Evolutionary conservation across 192 early-diverging fungal genomes (phyloP), one percentile per base, ranked within the genome.

Genomic region (Coemansia asiatica): DNA sequence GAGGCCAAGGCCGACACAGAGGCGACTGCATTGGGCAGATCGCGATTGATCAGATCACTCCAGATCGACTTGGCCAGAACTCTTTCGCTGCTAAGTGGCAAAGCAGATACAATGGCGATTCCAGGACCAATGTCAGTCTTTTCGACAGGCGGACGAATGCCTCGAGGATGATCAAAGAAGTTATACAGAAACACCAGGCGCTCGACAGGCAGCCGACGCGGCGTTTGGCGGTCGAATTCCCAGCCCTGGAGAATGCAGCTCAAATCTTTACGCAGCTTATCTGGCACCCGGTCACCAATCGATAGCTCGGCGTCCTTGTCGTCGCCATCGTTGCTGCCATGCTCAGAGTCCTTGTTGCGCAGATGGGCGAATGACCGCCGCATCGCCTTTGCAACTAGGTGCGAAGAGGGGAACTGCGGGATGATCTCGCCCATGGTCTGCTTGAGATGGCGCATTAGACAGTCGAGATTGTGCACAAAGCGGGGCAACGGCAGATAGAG

Each of bases 401-500:
- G 56, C 10, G 79, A 68, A 2, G 63, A 15, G 15, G 79, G 70
- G 57, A 81, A 81, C 12, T 64, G 73, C 38, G 64, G 61, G 13
- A 81, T 62, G 15, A 73, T 68, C 2, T 69, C 69, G n/a, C 79
- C 68, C 25, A 81, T 58, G 10, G 71, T 74, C 61, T 81, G 79
- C 22, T 63, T 64, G 57, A 81, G 61, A 44, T 81, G 69, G n/a
- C 59, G 59, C 50, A 81, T 21, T 54, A 81, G 49, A 18, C 70
- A 64, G 40, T 66, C 67, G 23, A 81, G 56, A 29, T 76, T 54
- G 55, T 81, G 79, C 29, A 81, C 79, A 67, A 81, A 75, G 19
- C 67, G 69, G 26, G 79, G 79, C 47, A 81, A 47, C 26, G 79
- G 79, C 74, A 81, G 61, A 51, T 81, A 81, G 23, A 81, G 27